Evolutionary conservation across 108 stramenopile species (phyloP).

Genomic region (Schizochytrium sp.): DNA sequence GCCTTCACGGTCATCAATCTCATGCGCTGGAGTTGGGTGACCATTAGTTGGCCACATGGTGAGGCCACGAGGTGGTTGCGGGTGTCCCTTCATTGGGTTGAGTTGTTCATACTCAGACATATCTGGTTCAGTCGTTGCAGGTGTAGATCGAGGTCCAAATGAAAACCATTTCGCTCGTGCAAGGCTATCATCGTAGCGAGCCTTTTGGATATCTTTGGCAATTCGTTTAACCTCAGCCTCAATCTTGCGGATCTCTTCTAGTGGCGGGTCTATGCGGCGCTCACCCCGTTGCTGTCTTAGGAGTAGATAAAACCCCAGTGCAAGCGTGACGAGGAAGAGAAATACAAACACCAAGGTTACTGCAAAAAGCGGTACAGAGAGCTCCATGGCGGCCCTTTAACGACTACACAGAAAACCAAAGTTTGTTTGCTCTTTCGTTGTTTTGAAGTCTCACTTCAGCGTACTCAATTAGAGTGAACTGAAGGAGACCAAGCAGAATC

Average conservation of each 20-base stretch:
- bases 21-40: no score
- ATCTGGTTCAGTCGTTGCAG: not conserved
- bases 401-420: not conserved
- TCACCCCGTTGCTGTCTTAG: slow-evolving; percentile 31
- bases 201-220: slow-evolving; percentile 17
- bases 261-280: not conserved
- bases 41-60: no score
- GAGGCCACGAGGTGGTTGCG: no score
- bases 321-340: not conserved
- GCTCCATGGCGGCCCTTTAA: not conserved
- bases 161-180: slow-evolving; percentile 6
- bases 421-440: not conserved
- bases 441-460: not conserved
- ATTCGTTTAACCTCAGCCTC: slow-evolving; percentile 1
- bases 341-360: slow-evolving; percentile 17
- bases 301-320: not conserved
- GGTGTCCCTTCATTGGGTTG: not conserved
- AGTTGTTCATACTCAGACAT: not conserved
- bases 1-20: not conserved
- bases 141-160: not conserved
- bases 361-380: not conserved
- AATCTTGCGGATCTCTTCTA: not conserved
- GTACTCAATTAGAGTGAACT: no score
- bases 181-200: not conserved
- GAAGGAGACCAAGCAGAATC: no score